Evolutionary conservation across 768 basidiomycete species (phyloP).

Genomic region (Leccinum barrowsii): DNA sequence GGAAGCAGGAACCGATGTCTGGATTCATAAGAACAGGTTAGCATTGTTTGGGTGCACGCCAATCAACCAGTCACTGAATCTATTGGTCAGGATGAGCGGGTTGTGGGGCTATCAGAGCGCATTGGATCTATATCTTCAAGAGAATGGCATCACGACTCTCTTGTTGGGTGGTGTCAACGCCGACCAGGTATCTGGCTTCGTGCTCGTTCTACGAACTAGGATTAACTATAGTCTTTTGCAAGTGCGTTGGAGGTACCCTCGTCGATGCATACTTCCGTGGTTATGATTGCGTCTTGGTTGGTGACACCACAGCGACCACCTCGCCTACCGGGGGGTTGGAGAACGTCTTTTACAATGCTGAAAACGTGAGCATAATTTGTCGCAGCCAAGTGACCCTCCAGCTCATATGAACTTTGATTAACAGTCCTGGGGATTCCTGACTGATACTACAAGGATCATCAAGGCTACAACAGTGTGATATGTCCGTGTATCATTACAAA

Average conservation of each 20-base stretch:
- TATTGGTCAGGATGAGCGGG: conserved; percentile 52
- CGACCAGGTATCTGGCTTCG: conserved; percentile 46
- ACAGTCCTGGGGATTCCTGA: conserved; percentile 53
- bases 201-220: not conserved
- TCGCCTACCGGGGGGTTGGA: conserved; percentile 54
- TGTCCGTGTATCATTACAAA: not conserved
- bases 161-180: conserved; percentile 66
- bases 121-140: conserved; percentile 58
- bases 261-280: conserved; percentile 62
- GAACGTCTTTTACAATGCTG: conserved; percentile 56
- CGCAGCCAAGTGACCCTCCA: not conserved
- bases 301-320: conserved; percentile 61
- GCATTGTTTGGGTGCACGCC: not conserved
- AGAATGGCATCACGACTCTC: conserved; percentile 59
- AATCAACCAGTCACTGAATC: not conserved
- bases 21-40: conserved; percentile 71
- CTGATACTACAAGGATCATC: conserved; percentile 33
- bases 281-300: conserved; percentile 57
- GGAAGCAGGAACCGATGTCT: conserved; percentile 57
- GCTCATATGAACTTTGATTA: not conserved
- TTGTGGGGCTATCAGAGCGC: conserved; percentile 64
- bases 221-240: conserved; percentile 16
- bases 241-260: conserved; percentile 66
- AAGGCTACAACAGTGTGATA: conserved; percentile 5
- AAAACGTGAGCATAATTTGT: conserved; percentile 40